phyloP scores from a whole-genome alignment of 2,329 filamentous ascomycete genomes.

The Monilinia laxa region DNA sequence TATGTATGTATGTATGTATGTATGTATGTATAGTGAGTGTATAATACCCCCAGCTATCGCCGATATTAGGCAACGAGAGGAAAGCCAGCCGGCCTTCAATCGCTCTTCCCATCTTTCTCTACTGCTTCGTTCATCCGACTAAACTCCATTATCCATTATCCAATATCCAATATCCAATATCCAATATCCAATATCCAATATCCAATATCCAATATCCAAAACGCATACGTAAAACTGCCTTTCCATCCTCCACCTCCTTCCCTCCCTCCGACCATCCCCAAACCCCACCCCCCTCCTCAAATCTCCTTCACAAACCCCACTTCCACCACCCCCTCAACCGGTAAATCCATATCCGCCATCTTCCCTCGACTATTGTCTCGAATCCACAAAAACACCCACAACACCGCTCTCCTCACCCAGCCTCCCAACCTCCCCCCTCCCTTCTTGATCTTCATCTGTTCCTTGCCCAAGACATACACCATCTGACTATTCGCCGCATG shows the following conservation, averaged over 20 bases:
- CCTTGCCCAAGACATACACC: slow-evolving; percentile 61
- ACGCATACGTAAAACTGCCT: neutral
- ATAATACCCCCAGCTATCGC: too few species aligned
- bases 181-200: too few species aligned
- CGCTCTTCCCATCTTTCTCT: neutral
- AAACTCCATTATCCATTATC: too few species aligned
- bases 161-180: too few species aligned
- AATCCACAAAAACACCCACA: slow-evolving; percentile 62
- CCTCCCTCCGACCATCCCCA: too few species aligned
- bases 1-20: too few species aligned
- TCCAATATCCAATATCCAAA: too few species aligned
- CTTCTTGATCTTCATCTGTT: slow-evolving; percentile 53
- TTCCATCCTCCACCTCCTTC: neutral
- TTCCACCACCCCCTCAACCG: slow-evolving; percentile 62
- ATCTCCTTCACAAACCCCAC: slow-evolving; percentile 70
- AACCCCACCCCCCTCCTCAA: slow-evolving; percentile 34
- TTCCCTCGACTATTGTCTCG: slow-evolving; percentile 65
- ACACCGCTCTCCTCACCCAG: slow-evolving; percentile 45
- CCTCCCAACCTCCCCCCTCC: slow-evolving; percentile 42
- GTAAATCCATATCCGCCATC: slow-evolving; percentile 60
- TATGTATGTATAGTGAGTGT: too few species aligned
- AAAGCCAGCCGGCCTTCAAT: too few species aligned
- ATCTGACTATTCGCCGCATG: slow-evolving; percentile 50
- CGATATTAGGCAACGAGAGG: too few species aligned
- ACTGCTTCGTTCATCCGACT: neutral